Conservation (phyloP, 2,329 filamentous ascomycete species). For the Aureobasidium melanogenum region DNA sequence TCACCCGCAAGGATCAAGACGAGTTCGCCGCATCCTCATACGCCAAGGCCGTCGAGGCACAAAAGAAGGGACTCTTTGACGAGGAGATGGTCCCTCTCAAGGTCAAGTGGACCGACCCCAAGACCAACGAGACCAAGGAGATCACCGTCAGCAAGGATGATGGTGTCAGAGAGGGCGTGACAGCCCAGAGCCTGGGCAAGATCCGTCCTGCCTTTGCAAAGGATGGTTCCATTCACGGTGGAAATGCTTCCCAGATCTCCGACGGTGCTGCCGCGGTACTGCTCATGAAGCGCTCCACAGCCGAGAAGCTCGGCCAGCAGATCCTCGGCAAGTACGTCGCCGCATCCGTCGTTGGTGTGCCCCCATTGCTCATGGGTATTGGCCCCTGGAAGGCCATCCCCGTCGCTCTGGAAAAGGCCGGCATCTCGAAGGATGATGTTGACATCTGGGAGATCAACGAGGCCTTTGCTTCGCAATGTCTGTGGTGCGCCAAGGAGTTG, state of each 20-base stretch:
- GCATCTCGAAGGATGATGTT: conserved; percentile 78
- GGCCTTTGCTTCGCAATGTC: conserved; percentile 89
- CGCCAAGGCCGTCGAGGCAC: conserved; percentile 79
- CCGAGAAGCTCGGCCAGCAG: conserved; percentile 75
- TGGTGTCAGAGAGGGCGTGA: conserved; percentile 77
- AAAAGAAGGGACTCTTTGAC: conserved; percentile 81
- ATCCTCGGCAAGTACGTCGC: conserved; percentile 90
- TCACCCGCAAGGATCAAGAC: conserved; percentile 69
- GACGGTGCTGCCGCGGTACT: conserved; percentile 93
- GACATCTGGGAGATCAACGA: conserved; percentile 99
- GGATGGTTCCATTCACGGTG: conserved; percentile 88
- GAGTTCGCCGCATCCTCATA: conserved; percentile 90
- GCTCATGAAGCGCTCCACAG: conserved; percentile 88
- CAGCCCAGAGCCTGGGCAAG: conserved; percentile 79
- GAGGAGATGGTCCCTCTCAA: conserved; percentile 83
- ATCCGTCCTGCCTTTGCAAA: conserved; percentile 85
- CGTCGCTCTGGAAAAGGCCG: conserved; percentile 78
- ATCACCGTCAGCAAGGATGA: conserved; percentile 81
- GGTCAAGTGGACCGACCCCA: conserved; percentile 82
- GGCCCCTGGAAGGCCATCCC: conserved; percentile 96
- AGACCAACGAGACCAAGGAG: conserved; percentile 75
- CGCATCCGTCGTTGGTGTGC: conserved; percentile 77
- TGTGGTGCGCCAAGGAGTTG: conserved; percentile 88
- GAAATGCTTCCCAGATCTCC: conserved; percentile 91
- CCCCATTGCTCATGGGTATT: conserved; percentile 89